These are phyloP conservation scores for Sarocladium brachiariae DNA, from an alignment of 2,329 filamentous ascomycete genomes.

Conservation along the genomic window DNA sequence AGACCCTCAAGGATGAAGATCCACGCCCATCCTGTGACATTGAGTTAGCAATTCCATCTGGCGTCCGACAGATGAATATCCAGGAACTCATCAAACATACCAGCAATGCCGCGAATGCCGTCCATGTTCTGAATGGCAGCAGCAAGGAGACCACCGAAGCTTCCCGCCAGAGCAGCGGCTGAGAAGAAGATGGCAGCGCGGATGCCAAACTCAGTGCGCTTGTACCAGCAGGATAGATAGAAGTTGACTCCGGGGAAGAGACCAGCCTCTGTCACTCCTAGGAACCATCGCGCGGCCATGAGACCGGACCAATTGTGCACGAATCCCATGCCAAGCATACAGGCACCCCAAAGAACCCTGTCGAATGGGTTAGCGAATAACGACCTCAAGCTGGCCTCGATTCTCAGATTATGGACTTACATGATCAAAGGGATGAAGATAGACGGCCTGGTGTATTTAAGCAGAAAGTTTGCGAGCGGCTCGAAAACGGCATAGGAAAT, in stretches of 20 bases:
- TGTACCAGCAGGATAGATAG: slow-evolving; percentile 81
- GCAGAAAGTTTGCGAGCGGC: slow-evolving; percentile 68
- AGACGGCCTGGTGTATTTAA: slow-evolving; percentile 69
- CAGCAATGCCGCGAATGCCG: slow-evolving; percentile 48
- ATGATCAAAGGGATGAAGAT: slow-evolving; percentile 80
- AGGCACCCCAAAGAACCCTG: slow-evolving; percentile 57
- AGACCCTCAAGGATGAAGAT: slow-evolving; percentile 66
- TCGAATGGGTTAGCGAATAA: slow-evolving; percentile 19
- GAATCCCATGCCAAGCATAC: slow-evolving; percentile 65
- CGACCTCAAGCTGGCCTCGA: no score
- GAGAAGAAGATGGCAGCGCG: slow-evolving; percentile 79
- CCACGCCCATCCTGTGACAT: slow-evolving; percentile 46
- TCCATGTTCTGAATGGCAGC: slow-evolving; percentile 66
- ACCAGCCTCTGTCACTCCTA: slow-evolving; percentile 69
- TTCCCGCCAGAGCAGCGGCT: slow-evolving; percentile 71
- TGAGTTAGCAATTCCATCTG: not conserved
- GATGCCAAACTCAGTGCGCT: slow-evolving; percentile 70
- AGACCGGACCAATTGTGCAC: slow-evolving; percentile 56
- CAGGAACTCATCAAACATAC: slow-evolving; percentile 22
- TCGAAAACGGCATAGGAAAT: slow-evolving; percentile 78
- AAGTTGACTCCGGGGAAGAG: slow-evolving; percentile 73
- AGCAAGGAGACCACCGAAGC: slow-evolving; percentile 67
- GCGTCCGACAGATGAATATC: no score
- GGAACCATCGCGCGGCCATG: slow-evolving; percentile 62
- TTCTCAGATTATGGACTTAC: no score